Percentiles rank a stretch among this genome's conserved stretches.
Conservation (phyloP, 2,329 filamentous ascomycete species). For the Calonectria pteridis region DNA sequence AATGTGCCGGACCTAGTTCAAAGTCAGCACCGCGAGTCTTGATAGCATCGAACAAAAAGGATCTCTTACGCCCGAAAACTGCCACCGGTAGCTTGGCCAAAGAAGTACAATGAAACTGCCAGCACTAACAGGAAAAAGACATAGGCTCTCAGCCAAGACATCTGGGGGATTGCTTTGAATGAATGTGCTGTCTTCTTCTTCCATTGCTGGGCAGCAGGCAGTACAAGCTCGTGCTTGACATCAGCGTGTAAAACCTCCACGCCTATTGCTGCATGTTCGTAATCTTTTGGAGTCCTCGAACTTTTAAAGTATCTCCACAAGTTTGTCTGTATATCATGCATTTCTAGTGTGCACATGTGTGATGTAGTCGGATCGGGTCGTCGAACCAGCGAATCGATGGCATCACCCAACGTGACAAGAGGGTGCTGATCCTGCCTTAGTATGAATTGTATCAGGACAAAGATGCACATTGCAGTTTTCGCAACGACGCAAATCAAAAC, state of each 20-base stretch:
- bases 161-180: not conserved
- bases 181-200: not conserved
- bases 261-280: not conserved
- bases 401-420: slow-evolving; percentile 4
- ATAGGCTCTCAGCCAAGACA: not conserved
- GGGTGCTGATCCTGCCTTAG: not conserved
- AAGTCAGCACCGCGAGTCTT: not conserved
- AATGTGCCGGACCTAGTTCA: not conserved
- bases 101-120: not conserved
- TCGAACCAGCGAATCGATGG: not conserved
- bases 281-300: not conserved
- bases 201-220: not conserved
- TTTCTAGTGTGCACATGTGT: slow-evolving; percentile 3
- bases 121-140: not conserved
- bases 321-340: not conserved
- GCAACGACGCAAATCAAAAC: not conserved
- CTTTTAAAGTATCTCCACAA: not conserved
- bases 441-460: not conserved
- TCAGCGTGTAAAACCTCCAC: slow-evolving; percentile 2
- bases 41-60: not conserved
- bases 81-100: not conserved
- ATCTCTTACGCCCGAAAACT: not conserved
- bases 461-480: slow-evolving; percentile 3
- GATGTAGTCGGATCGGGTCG: not conserved
- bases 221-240: not conserved